Percentiles rank a stretch among this genome's conserved stretches.
Evolutionary conservation across 192 early-diverging fungal genomes (phyloP).

Genomic region (Phlyctochytrium planicorne): DNA sequence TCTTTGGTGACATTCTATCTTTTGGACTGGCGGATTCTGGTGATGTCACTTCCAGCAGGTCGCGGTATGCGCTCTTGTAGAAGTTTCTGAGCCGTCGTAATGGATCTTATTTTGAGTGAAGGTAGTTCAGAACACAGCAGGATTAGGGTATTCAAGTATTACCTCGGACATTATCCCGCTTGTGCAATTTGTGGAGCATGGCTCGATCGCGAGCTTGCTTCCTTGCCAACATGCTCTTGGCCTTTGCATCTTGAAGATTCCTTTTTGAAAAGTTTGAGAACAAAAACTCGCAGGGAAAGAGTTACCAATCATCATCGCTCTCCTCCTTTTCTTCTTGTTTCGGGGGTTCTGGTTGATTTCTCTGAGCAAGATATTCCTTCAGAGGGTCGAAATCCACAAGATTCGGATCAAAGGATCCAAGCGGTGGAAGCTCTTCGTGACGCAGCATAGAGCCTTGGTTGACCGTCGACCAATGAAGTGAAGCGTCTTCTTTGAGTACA

Average conservation of each 20-base stretch:
- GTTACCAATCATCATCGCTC: not conserved
- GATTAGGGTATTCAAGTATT: too few species aligned
- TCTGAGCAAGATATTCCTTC: constrained; percentile 16
- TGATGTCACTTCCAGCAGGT: not conserved
- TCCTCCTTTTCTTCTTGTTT: not conserved
- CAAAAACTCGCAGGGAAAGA: too few species aligned
- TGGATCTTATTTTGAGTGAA: not conserved
- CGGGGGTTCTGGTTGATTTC: not conserved
- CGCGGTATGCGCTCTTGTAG: constrained; percentile 14
- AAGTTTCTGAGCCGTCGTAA: constrained; percentile 12
- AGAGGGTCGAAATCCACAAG: constrained; percentile 29
- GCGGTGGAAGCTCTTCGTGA: constrained; percentile 22
- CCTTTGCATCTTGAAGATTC: not conserved
- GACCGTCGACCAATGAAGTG: not conserved
- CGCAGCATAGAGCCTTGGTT: constrained; percentile 12
- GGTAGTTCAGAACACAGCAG: too few species aligned
- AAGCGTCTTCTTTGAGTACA: not conserved
- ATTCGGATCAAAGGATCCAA: constrained; percentile 8
- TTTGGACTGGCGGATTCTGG: too few species aligned
- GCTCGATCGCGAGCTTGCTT: constrained; percentile 8
- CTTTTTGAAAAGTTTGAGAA: not conserved
- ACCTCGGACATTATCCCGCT: not conserved
- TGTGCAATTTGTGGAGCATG: constrained; percentile 12
- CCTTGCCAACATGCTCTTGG: not conserved
- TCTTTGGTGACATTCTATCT: too few species aligned